Conservation (phyloP, 2,329 filamentous ascomycete genomes). For the Trichoderma breve region DNA sequence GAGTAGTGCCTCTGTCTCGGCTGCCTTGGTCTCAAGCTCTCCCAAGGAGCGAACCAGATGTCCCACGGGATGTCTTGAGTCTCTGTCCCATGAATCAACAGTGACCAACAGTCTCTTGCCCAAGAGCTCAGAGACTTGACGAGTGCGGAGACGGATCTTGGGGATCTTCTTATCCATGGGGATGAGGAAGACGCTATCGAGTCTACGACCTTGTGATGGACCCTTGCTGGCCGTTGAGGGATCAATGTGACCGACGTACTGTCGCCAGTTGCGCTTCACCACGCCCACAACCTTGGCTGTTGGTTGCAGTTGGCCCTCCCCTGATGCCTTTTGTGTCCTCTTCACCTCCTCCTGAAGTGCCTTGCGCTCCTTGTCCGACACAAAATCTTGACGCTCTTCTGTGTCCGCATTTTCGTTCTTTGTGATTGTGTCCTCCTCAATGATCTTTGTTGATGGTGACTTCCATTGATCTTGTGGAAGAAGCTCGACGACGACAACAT, state of each 20-base stretch:
- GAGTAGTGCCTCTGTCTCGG: slow-evolving; percentile 90
- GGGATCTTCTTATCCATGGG: slow-evolving; percentile 98
- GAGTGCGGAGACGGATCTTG: slow-evolving; percentile 88
- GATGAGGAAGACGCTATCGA: slow-evolving; percentile 90
- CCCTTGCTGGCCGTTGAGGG: slow-evolving; percentile 73
- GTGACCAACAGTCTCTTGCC: slow-evolving; percentile 91
- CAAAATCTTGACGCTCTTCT: slow-evolving; percentile 71
- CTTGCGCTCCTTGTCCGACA: slow-evolving; percentile 83
- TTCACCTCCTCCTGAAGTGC: slow-evolving; percentile 90
- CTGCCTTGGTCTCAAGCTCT: slow-evolving; percentile 93
- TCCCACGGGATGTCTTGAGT: slow-evolving; percentile 87
- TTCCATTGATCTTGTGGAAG: slow-evolving; percentile 97
- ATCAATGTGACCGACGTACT: slow-evolving; percentile 96
- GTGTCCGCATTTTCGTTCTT: slow-evolving; percentile 91
- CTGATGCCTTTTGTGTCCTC: slow-evolving; percentile 72
- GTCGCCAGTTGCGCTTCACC: slow-evolving; percentile 94
- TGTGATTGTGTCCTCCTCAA: slow-evolving; percentile 89
- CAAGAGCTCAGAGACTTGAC: slow-evolving; percentile 83
- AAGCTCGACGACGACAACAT: slow-evolving; percentile 89
- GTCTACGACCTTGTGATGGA: slow-evolving; percentile 73
- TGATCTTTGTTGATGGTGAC: slow-evolving; percentile 87
- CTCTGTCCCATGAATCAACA: slow-evolving; percentile 92
- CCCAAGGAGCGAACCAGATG: slow-evolving; percentile 93
- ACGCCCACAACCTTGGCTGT: slow-evolving; percentile 91
- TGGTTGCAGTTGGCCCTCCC: slow-evolving; percentile 78